A percentile compares a stretch with the other conserved stretches of the same genome.
These are phyloP conservation scores for Neurospora sp. DNA, from an alignment of 495 filamentous ascomycete genomes.

Conservation along the genomic window DNA sequence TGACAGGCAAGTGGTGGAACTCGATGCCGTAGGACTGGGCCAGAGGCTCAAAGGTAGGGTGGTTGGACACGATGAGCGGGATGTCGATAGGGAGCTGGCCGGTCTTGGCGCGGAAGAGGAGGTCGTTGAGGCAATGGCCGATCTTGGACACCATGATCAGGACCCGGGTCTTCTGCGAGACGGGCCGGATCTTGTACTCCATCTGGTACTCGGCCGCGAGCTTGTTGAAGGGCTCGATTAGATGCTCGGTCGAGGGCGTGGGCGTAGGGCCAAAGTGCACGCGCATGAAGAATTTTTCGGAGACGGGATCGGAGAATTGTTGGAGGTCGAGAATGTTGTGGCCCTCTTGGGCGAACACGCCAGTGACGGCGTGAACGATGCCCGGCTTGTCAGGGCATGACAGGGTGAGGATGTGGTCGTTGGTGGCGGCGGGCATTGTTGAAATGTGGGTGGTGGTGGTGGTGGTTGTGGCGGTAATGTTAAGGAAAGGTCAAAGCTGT, in stretches of 20 bases:
- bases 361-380: slow-evolving; percentile 68
- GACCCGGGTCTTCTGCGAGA: slow-evolving; percentile 53
- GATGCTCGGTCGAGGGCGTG: slow-evolving; percentile 28
- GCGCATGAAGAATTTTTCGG: slow-evolving; percentile 67
- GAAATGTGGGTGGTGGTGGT: slow-evolving; percentile 8
- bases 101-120: slow-evolving; percentile 61
- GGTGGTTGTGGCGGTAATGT: neutral
- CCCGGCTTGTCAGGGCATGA: slow-evolving; percentile 67
- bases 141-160: slow-evolving; percentile 79
- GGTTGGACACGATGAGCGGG: slow-evolving; percentile 62
- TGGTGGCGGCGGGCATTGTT: slow-evolving; percentile 17
- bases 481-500: neutral
- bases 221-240: slow-evolving; percentile 41
- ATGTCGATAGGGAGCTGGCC: slow-evolving; percentile 58
- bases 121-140: slow-evolving; percentile 69
- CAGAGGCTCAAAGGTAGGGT: slow-evolving; percentile 57
- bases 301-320: slow-evolving; percentile 59
- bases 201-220: slow-evolving; percentile 48
- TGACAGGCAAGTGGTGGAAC: slow-evolving; percentile 66
- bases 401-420: slow-evolving; percentile 61
- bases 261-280: slow-evolving; percentile 52
- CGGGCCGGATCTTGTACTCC: slow-evolving; percentile 53
- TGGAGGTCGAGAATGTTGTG: slow-evolving; percentile 67
- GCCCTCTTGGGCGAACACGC: slow-evolving; percentile 52
- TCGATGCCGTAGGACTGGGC: slow-evolving; percentile 60